Conservation (phyloP, 1,139 yeast genomes). For the Kurtzmaniella natalensis region DNA sequence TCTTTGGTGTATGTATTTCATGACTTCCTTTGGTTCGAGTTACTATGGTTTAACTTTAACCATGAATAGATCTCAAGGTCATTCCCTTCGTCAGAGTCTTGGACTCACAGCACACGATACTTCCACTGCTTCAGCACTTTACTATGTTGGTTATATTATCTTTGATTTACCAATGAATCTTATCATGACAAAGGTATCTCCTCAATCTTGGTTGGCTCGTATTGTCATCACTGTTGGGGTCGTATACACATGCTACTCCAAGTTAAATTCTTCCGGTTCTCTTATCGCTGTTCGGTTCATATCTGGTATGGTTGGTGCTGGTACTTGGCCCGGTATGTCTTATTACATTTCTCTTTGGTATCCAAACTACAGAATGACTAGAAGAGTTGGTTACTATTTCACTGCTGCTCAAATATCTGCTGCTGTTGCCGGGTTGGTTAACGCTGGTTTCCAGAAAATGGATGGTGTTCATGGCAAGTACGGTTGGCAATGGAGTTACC, state of each 20-base stretch:
- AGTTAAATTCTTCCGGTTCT: slow-evolving; percentile 51
- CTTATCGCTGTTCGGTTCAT: slow-evolving; percentile 69
- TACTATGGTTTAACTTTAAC: slow-evolving; percentile 80
- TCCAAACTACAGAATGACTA: slow-evolving; percentile 72
- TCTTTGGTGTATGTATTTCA: slow-evolving; percentile 73
- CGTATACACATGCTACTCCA: slow-evolving; percentile 69
- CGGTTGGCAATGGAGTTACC: slow-evolving; percentile 89
- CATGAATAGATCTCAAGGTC: slow-evolving; percentile 64
- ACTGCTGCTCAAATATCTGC: slow-evolving; percentile 90
- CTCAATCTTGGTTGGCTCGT: slow-evolving; percentile 82
- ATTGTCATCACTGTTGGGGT: slow-evolving; percentile 74
- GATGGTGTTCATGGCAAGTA: slow-evolving; percentile 64
- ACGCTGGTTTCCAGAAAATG: slow-evolving; percentile 85
- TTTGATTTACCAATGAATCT: slow-evolving; percentile 89
- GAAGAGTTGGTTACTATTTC: slow-evolving; percentile 82
- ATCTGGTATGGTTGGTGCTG: slow-evolving; percentile 81
- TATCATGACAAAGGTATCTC: slow-evolving; percentile 76
- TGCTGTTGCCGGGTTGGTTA: slow-evolving; percentile 78
- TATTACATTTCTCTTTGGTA: slow-evolving; percentile 84
- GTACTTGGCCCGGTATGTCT: slow-evolving; percentile 92
- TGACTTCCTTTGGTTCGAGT: slow-evolving; percentile 73
- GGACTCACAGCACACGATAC: slow-evolving; percentile 51
- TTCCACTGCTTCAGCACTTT: slow-evolving; percentile 75
- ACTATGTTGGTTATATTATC: slow-evolving; percentile 77
- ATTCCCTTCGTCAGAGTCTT: slow-evolving; percentile 56